These are phyloP conservation scores for Entamoeba moshkovskii DNA, from an alignment of 208 protist genomes.

Conservation along the genomic window DNA sequence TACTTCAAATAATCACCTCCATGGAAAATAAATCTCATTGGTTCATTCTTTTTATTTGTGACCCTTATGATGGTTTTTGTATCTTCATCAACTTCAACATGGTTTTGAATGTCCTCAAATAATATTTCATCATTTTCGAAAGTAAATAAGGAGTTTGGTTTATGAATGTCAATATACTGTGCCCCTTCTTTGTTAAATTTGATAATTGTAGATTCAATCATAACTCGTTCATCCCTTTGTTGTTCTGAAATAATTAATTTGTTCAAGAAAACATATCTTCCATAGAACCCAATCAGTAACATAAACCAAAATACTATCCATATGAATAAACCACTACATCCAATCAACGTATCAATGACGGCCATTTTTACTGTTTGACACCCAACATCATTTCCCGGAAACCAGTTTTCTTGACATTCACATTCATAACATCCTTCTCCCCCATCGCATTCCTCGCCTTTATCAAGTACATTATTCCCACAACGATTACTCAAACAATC, in stretches of 20 bases:
- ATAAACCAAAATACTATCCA: not conserved
- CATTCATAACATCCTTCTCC: not conserved
- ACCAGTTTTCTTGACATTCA: not conserved
- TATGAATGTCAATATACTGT: not conserved
- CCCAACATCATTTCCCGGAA: not conserved
- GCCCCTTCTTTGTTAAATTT: not conserved
- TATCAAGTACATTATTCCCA: not conserved
- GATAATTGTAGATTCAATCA: not conserved
- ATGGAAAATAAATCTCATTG: not conserved
- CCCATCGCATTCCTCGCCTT: not conserved
- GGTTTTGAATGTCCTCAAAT: not conserved
- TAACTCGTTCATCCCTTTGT: not conserved
- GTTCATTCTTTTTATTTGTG: not conserved
- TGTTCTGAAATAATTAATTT: not conserved
- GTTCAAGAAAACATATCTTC: not conserved
- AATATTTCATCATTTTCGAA: not conserved
- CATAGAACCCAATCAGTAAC: not conserved
- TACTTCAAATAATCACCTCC: not conserved
- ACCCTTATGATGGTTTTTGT: not conserved
- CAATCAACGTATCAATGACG: not conserved
- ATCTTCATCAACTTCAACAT: not conserved
- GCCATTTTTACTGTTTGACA: not conserved
- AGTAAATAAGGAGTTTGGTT: not conserved
- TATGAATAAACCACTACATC: not conserved
- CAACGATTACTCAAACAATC: not conserved